A percentile compares a stretch with the other conserved stretches of the same genome.
Conservation (phyloP, 257 asterid species). For the Penstemon barbatus region DNA sequence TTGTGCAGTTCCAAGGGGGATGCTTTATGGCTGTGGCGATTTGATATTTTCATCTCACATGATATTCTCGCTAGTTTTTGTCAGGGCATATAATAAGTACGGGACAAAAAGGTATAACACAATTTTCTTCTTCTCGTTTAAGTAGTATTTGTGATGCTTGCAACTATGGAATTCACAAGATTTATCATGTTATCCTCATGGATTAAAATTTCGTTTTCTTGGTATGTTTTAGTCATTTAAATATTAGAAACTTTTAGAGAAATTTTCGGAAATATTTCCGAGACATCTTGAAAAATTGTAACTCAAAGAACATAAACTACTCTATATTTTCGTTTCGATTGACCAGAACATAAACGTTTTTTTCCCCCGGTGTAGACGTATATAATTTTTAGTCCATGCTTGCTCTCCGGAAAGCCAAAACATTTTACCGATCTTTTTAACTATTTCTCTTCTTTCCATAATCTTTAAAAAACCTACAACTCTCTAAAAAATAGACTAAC, state of each 20-base stretch:
- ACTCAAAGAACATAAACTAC: no score
- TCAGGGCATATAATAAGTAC: slow-evolving; percentile 77
- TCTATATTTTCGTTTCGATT: no score
- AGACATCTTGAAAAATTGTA: neutral
- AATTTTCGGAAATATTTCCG: neutral
- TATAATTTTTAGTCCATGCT: no score
- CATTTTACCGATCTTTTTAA: no score
- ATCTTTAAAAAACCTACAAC: no score
- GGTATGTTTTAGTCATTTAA: neutral
- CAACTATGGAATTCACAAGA: neutral
- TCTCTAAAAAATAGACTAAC: no score
- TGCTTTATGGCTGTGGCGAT: slow-evolving; percentile 98
- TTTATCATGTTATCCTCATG: neutral
- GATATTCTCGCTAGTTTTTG: slow-evolving; percentile 95
- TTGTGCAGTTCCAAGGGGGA: slow-evolving; percentile 78
- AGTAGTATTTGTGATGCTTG: neutral
- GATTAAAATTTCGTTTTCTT: no score
- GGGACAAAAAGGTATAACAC: slow-evolving; percentile 63
- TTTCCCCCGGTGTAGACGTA: no score
- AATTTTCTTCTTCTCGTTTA: neutral
- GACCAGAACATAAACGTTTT: no score
- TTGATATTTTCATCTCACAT: slow-evolving; percentile 98
- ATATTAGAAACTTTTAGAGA: neutral
- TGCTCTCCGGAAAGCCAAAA: no score
- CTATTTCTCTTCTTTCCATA: no score